A percentile compares a stretch with the other conserved stretches of the same genome.
Evolutionary conservation across 495 filamentous ascomycete genomes (phyloP).

Genomic region (Bathelium albidoporum): DNA sequence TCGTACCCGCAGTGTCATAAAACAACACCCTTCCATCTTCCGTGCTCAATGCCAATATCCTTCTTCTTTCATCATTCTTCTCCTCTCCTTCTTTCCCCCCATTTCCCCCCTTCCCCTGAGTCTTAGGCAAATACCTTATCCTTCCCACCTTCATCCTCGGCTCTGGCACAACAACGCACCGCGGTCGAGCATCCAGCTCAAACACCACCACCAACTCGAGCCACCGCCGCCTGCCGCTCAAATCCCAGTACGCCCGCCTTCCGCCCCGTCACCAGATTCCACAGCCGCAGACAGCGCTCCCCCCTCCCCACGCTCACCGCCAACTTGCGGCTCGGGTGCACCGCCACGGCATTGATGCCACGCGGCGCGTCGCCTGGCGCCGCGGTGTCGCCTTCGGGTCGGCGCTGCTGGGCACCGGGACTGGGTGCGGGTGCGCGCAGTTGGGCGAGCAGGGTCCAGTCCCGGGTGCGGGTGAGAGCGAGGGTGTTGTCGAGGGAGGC

Average conservation of each 20-base stretch:
- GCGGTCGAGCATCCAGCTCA: slow-evolving; percentile 75
- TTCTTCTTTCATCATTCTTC: slow-evolving; percentile 22
- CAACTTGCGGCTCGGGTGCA: slow-evolving; percentile 92
- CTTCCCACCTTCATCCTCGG: slow-evolving; percentile 72
- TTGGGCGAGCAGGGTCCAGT: slow-evolving; percentile 81
- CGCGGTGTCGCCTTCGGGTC: slow-evolving; percentile 85
- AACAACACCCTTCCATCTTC: slow-evolving; percentile 87
- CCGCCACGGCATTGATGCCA: slow-evolving; percentile 90
- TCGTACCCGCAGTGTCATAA: slow-evolving; percentile 50
- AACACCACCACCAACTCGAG: slow-evolving; percentile 65
- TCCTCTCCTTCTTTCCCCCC: background rate
- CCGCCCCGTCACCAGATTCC: slow-evolving; percentile 94
- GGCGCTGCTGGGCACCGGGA: slow-evolving; percentile 43
- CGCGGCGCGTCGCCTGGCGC: slow-evolving; percentile 69
- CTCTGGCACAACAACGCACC: slow-evolving; percentile 55
- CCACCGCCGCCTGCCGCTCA: slow-evolving; percentile 49
- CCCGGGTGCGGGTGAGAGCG: slow-evolving; percentile 71
- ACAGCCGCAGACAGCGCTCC: slow-evolving; percentile 83
- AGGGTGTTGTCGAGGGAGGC: slow-evolving; percentile 80
- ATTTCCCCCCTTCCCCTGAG: background rate
- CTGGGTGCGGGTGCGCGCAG: slow-evolving; percentile 87
- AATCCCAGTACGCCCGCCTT: slow-evolving; percentile 90
- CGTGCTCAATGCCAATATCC: slow-evolving; percentile 69
- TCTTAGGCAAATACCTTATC: slow-evolving; percentile 55
- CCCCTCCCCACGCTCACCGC: slow-evolving; percentile 84